Conservation (phyloP, 2,329 filamentous ascomycete species). For the Colletotrichum eleusines region DNA sequence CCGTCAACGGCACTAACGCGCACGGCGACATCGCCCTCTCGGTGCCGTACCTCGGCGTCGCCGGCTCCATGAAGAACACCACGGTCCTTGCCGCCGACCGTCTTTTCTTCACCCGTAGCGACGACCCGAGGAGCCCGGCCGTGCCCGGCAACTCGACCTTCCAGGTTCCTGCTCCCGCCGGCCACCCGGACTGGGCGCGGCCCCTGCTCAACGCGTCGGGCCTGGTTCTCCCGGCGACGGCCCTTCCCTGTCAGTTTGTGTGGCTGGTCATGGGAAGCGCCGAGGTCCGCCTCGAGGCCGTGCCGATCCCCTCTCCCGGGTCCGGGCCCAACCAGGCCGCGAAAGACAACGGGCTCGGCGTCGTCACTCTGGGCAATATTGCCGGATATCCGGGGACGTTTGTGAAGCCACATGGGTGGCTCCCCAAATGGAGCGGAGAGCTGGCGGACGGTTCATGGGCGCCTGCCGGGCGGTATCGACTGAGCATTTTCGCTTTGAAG, state of each 20-base stretch:
- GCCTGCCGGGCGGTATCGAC: slow-evolving; percentile 62
- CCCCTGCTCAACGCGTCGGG: slow-evolving; percentile 3
- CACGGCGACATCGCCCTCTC: slow-evolving; percentile 42
- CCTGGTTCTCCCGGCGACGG: slow-evolving; percentile 16
- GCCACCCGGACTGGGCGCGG: slow-evolving; percentile 24
- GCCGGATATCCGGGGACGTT: slow-evolving; percentile 28
- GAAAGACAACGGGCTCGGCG: slow-evolving; percentile 30
- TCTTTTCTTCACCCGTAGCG: slow-evolving; percentile 22
- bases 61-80: slow-evolving; percentile 27
- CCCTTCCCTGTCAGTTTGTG: slow-evolving; percentile 26
- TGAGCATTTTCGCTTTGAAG: slow-evolving; percentile 47
- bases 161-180: slow-evolving; percentile 23
- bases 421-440: slow-evolving; percentile 58
- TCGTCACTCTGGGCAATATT: slow-evolving; percentile 25
- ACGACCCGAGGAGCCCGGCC: slow-evolving; percentile 7
- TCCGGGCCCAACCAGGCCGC: not conserved
- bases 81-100: slow-evolving; percentile 28
- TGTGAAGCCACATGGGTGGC: slow-evolving; percentile 24
- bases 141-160: slow-evolving; percentile 32
- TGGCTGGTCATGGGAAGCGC: slow-evolving; percentile 41
- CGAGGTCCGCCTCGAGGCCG: slow-evolving; percentile 36
- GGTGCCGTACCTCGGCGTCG: slow-evolving; percentile 36
- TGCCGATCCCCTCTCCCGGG: slow-evolving; percentile 5
- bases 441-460: slow-evolving; percentile 61
- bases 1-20: slow-evolving; percentile 53